A percentile compares a stretch with the other conserved stretches of the same genome.
Conservation (phyloP, 257 asterid species). For the Salvia rosmarinus region DNA sequence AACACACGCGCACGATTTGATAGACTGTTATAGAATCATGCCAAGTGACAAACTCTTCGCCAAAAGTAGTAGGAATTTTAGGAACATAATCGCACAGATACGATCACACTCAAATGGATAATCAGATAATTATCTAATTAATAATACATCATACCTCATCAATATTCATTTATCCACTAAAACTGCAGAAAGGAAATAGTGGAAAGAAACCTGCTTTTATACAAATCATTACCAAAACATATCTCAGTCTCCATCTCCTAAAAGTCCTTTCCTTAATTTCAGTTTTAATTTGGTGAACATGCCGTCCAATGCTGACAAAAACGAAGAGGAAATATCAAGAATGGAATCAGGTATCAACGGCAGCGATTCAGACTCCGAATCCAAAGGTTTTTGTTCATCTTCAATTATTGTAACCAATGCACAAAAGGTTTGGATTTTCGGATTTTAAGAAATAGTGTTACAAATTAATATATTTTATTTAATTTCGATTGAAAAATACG, state of each 20-base stretch:
- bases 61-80: neutral
- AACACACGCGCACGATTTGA: neutral
- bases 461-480: too few relatives aligned
- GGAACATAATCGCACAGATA: neutral
- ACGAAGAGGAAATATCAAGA: slow-evolving; percentile 40
- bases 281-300: neutral
- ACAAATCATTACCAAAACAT: too few relatives aligned
- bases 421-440: slow-evolving; percentile 48
- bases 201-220: too few relatives aligned
- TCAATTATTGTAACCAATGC: slow-evolving; percentile 28
- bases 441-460: too few relatives aligned
- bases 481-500: neutral
- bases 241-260: too few relatives aligned
- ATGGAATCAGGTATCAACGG: slow-evolving; percentile 52
- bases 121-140: neutral
- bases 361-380: neutral
- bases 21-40: neutral
- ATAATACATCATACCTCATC: neutral
- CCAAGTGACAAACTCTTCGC: neutral
- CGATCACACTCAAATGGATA: neutral
- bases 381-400: slow-evolving; percentile 36
- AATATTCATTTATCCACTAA: neutral
- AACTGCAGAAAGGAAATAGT: neutral
- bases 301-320: slow-evolving; percentile 31
- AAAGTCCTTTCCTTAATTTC: neutral